Evolutionary conservation across 208 protist genomes (phyloP).

Genomic region (Trypanosomatidae sp.): DNA sequence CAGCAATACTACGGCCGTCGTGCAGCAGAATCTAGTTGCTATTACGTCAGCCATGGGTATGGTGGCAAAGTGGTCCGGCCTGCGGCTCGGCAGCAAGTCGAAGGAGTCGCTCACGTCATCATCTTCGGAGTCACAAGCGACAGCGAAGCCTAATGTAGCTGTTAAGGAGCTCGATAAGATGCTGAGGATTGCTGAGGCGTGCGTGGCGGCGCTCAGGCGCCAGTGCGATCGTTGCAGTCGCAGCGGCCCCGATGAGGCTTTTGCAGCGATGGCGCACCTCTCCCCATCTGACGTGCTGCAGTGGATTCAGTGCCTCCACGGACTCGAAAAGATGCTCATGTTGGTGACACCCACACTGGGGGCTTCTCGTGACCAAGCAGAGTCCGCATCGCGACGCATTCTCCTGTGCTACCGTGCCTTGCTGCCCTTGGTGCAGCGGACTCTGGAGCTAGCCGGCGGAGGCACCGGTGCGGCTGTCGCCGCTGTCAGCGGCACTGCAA

Average conservation of each 20-base stretch:
- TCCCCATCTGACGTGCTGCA: constrained; percentile 19
- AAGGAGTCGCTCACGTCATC: not conserved
- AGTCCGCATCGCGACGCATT: constrained; percentile 10
- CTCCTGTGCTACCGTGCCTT: constrained; percentile 23
- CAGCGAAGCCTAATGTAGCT: not conserved
- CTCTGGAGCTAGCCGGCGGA: constrained; percentile 2
- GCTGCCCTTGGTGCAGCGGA: constrained; percentile 12
- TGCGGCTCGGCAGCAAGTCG: not conserved
- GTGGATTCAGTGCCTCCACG: constrained; percentile 31
- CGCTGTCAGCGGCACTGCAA: not conserved
- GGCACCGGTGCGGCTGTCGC: not conserved
- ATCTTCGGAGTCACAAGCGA: not conserved
- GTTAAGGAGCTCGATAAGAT: constrained; percentile 15
- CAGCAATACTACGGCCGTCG: not conserved
- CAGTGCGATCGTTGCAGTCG: not conserved
- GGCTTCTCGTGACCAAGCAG: not conserved
- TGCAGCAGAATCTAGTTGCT: constrained; percentile 41
- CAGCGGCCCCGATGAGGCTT: constrained; percentile 4
- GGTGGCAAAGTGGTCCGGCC: constrained; percentile 32
- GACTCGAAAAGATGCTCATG: constrained; percentile 22
- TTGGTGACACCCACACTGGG: not conserved
- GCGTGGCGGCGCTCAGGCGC: constrained; percentile 17
- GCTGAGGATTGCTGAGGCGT: constrained; percentile 20
- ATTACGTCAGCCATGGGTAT: constrained; percentile 68
- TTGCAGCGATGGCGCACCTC: constrained; percentile 11